Conservation (phyloP, 192 early-diverging fungal genomes). For the Backusella australiensis region DNA sequence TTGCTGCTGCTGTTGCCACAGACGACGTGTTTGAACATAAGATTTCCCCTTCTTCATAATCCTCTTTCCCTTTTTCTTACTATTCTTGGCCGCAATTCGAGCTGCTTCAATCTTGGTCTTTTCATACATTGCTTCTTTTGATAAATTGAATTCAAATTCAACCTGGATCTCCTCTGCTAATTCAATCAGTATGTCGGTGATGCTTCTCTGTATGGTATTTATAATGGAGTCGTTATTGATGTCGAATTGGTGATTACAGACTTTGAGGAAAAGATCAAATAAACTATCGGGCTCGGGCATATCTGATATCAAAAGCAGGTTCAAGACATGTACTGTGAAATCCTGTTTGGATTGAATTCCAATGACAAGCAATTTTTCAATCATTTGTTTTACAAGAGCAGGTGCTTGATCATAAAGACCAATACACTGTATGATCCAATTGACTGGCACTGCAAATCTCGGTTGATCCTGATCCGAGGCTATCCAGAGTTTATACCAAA, state of each 20-base stretch:
- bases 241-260: background rate
- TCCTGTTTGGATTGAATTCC: background rate
- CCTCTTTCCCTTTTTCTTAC: background rate
- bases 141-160: slow-evolving; percentile 1
- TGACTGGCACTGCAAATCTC: background rate
- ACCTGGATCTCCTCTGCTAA: slow-evolving; percentile 8
- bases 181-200: slow-evolving; percentile 3
- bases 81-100: background rate
- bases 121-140: background rate
- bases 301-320: slow-evolving; percentile 25
- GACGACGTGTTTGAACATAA: background rate
- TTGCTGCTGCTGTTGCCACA: background rate
- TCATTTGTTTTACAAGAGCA: slow-evolving; percentile 21
- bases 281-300: slow-evolving; percentile 9
- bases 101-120: slow-evolving; percentile 1
- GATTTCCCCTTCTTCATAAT: background rate
- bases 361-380: slow-evolving; percentile 12
- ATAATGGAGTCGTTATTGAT: background rate
- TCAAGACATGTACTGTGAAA: background rate
- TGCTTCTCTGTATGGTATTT: background rate
- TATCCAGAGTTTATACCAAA: slow-evolving; percentile 16
- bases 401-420: slow-evolving; percentile 29
- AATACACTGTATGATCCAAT: slow-evolving; percentile 24
- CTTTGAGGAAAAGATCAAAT: slow-evolving; percentile 9
- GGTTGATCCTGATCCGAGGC: background rate